phyloP scores from a whole-genome alignment of 2,329 filamentous ascomycete species.

The Bipolaris bicolor region DNA sequence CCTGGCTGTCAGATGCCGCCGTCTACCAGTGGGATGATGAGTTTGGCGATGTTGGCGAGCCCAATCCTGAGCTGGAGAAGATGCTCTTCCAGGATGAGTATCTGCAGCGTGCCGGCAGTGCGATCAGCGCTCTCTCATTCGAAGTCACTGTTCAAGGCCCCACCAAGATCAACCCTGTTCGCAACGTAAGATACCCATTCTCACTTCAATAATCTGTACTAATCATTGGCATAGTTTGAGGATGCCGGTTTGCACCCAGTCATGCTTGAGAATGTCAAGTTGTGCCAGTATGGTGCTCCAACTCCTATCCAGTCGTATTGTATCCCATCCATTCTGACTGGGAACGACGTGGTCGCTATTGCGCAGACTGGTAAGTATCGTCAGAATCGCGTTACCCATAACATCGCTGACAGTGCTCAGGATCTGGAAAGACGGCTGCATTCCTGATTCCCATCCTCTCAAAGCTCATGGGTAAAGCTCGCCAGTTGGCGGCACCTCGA shows the following conservation, averaged over 20 bases:
- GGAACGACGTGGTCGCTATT: slow-evolving; percentile 83
- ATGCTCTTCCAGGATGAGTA: slow-evolving; percentile 70
- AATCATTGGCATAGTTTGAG: slow-evolving; percentile 61
- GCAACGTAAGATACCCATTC: slow-evolving; percentile 51
- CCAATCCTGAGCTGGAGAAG: slow-evolving; percentile 71
- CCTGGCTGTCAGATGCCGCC: slow-evolving; percentile 63
- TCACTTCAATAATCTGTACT: neutral
- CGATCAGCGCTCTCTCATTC: slow-evolving; percentile 67
- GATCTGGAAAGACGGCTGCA: slow-evolving; percentile 94
- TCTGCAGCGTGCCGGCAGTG: slow-evolving; percentile 62
- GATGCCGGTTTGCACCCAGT: slow-evolving; percentile 84
- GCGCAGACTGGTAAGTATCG: slow-evolving; percentile 84
- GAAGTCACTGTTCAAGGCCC: slow-evolving; percentile 59
- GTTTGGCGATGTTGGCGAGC: slow-evolving; percentile 82
- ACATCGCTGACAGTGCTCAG: slow-evolving; percentile 55
- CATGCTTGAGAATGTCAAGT: slow-evolving; percentile 76
- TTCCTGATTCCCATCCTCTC: slow-evolving; percentile 90
- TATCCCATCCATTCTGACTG: slow-evolving; percentile 77
- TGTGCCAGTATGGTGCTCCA: slow-evolving; percentile 72
- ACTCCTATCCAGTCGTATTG: slow-evolving; percentile 89
- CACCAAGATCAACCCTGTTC: slow-evolving; percentile 56
- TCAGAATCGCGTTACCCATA: neutral
- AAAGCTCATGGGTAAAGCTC: slow-evolving; percentile 93
- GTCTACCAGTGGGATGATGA: slow-evolving; percentile 88
- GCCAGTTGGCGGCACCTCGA: slow-evolving; percentile 79